Conservation (phyloP, 352 stramenopile genomes). For the Hyaloperonospora arabidopsidis region DNA sequence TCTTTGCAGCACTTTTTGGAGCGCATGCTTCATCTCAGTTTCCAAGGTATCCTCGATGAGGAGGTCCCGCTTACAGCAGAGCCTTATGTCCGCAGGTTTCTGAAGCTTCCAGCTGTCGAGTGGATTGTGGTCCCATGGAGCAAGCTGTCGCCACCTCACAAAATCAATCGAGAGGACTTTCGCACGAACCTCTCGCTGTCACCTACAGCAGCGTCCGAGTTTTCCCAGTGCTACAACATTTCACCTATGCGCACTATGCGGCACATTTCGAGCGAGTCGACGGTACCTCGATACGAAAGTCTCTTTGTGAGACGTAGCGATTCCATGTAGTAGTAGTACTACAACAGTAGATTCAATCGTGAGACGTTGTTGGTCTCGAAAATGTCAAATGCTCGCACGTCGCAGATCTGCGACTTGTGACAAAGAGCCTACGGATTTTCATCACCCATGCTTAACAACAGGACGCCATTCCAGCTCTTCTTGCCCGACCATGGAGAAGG, state of each 20-base stretch:
- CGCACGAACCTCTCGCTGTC: slow-evolving; percentile 24
- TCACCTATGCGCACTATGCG: slow-evolving; percentile 20
- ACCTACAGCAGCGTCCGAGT: slow-evolving; percentile 20
- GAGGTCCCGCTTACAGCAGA: slow-evolving; percentile 60
- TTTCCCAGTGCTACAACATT: slow-evolving; percentile 24
- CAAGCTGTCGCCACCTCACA: slow-evolving; percentile 17
- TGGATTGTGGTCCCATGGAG: slow-evolving; percentile 60
- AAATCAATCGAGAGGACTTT: slow-evolving; percentile 9
- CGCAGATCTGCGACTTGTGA: slow-evolving; percentile 23
- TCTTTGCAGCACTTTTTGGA: slow-evolving; percentile 63
- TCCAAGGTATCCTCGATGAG: slow-evolving; percentile 59
- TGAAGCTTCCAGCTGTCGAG: slow-evolving; percentile 57
- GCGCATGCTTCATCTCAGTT: slow-evolving; percentile 43
- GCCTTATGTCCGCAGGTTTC: slow-evolving; percentile 52
- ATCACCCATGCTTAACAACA: slow-evolving; percentile 1
- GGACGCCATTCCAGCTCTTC: background rate
- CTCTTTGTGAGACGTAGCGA: slow-evolving; percentile 35
- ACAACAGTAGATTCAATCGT: no score
- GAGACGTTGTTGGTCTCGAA: no score
- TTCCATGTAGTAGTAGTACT: slow-evolving; percentile 60
- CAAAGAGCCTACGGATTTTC: background rate
- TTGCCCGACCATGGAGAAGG: slow-evolving; percentile 46
- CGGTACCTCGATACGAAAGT: slow-evolving; percentile 27
- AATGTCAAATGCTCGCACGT: slow-evolving; percentile 19
- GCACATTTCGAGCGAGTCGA: slow-evolving; percentile 13